Evolutionary conservation across 2,329 filamentous ascomycete genomes (phyloP).

Genomic region (Colletotrichum lindemuthianum): DNA sequence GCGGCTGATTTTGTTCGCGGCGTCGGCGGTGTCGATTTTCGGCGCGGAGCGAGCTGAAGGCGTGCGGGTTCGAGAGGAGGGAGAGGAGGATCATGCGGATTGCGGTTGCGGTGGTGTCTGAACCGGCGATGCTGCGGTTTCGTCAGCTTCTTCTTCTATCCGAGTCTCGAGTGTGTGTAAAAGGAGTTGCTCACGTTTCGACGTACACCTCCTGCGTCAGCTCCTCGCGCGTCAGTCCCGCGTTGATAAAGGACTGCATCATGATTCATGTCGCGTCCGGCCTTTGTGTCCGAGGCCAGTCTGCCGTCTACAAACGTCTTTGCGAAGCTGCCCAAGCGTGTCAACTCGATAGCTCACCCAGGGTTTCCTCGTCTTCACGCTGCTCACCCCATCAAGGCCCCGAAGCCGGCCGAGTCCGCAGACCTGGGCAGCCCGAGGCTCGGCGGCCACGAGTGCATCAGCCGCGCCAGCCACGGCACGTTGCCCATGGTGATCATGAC

Average conservation of each 20-base stretch:
- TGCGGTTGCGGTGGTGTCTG: slow-evolving; percentile 47
- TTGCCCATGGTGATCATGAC: slow-evolving; percentile 38
- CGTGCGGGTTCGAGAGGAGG: slow-evolving; percentile 58
- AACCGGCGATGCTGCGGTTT: slow-evolving; percentile 43
- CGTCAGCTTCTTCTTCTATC: background rate
- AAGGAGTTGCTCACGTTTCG: slow-evolving; percentile 27
- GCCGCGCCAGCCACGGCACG: slow-evolving; percentile 38
- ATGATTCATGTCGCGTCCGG: slow-evolving; percentile 44
- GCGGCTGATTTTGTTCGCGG: slow-evolving; percentile 26
- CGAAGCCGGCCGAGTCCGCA: slow-evolving; percentile 48
- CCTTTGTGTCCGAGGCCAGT: slow-evolving; percentile 41
- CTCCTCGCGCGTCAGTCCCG: slow-evolving; percentile 41
- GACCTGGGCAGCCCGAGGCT: slow-evolving; percentile 39
- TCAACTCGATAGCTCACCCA: background rate
- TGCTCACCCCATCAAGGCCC: slow-evolving; percentile 40
- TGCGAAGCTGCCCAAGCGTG: slow-evolving; percentile 38
- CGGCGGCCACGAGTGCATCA: slow-evolving; percentile 38
- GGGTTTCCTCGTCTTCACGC: background rate
- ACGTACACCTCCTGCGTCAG: slow-evolving; percentile 41
- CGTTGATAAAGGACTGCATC: slow-evolving; percentile 45
- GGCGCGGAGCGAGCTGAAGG: slow-evolving; percentile 55
- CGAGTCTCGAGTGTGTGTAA: background rate
- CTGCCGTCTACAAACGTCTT: slow-evolving; percentile 43
- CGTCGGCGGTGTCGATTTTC: slow-evolving; percentile 55
- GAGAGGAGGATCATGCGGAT: slow-evolving; percentile 60